Conservation (phyloP, 257 asterid genomes). For the Nicotiana otophora region DNA sequence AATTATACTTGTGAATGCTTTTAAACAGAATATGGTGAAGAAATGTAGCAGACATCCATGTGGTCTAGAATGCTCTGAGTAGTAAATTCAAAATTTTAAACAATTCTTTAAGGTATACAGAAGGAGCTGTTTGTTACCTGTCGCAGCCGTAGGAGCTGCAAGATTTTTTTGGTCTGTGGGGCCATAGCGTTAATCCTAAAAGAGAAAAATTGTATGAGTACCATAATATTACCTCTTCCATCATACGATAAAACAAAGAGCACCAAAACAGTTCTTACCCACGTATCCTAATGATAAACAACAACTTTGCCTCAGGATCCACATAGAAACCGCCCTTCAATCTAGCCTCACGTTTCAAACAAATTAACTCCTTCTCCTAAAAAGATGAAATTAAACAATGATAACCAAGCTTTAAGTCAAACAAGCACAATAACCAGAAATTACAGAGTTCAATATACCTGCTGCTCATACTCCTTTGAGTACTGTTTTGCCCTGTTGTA, state of each 20-base stretch:
- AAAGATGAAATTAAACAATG: background rate
- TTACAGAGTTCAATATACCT: conserved; percentile 14
- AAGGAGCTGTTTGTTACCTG: conserved; percentile 25
- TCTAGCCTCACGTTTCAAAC: conserved; percentile 55
- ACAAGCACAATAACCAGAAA: background rate
- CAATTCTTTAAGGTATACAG: background rate
- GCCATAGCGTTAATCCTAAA: conserved; percentile 53
- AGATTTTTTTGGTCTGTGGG: conserved; percentile 48
- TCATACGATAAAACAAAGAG: background rate
- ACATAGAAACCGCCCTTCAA: conserved; percentile 64
- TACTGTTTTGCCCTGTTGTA: conserved; percentile 40
- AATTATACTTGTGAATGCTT: background rate
- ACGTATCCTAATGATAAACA: conserved; percentile 49
- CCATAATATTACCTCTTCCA: background rate
- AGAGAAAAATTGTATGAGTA: background rate
- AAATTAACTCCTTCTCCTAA: conserved; percentile 44
- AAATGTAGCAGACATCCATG: background rate
- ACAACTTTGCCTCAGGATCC: conserved; percentile 45
- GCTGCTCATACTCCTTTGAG: conserved; percentile 38
- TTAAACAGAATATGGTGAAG: background rate
- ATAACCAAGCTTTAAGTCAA: background rate
- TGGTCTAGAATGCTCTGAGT: background rate
- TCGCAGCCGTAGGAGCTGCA: conserved; percentile 45
- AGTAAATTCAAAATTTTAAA: background rate
- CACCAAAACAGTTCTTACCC: conserved; percentile 27